phyloP scores from a whole-genome alignment of 331 rosid species.

The Malus hybrid region DNA sequence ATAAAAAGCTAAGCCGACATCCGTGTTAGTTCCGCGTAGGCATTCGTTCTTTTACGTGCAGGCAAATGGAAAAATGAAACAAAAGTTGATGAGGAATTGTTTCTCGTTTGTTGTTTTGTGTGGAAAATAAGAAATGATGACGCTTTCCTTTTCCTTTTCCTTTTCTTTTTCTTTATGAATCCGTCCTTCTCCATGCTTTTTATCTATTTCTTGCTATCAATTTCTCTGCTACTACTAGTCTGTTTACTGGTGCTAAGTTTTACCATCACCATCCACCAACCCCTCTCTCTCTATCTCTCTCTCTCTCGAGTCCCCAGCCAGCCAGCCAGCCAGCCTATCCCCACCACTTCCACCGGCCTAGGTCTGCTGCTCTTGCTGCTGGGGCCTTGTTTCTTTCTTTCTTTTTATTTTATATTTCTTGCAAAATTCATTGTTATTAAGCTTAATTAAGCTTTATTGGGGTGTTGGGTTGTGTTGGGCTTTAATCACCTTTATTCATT shows the following conservation, averaged over 20 bases:
- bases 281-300: not conserved
- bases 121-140: not conserved
- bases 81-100: too few species aligned
- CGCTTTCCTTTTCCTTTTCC: not conserved
- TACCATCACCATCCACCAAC: too few species aligned
- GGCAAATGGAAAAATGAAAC: too few species aligned
- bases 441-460: not conserved
- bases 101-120: too few species aligned
- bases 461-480: not conserved
- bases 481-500: constrained; percentile 3
- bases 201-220: not conserved
- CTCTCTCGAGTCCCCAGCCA: not conserved
- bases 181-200: not conserved
- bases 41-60: too few species aligned
- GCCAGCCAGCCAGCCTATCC: not conserved
- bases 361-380: not conserved
- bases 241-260: not conserved
- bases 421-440: not conserved
- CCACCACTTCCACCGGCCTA: not conserved
- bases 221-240: not conserved
- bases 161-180: not conserved
- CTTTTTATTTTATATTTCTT: not conserved
- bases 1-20: too few species aligned
- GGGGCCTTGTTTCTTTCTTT: not conserved
- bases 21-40: too few species aligned